Conservation (phyloP, 257 asterid genomes). For the Orobanche coerulescens region DNA sequence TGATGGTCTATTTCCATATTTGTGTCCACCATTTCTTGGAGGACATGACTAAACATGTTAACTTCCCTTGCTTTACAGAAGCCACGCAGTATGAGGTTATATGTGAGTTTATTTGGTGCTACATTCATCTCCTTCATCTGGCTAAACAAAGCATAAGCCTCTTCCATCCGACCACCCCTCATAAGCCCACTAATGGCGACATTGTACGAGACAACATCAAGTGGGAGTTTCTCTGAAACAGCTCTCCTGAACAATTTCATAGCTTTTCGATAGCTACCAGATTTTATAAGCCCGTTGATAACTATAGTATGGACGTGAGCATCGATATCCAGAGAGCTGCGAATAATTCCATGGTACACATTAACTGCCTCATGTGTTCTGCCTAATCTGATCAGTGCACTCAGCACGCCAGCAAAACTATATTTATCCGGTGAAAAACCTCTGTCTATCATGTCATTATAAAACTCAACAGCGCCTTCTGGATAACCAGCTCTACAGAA, state of each 20-base stretch:
- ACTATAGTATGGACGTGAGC: slow-evolving; percentile 59
- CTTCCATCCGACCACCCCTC: slow-evolving; percentile 33
- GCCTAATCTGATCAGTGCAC: slow-evolving; percentile 49
- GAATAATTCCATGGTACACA: slow-evolving; percentile 50
- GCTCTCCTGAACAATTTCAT: slow-evolving; percentile 36
- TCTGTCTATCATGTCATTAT: slow-evolving; percentile 55
- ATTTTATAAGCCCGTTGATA: slow-evolving; percentile 46
- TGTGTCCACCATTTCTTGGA: slow-evolving; percentile 45
- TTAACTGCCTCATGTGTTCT: slow-evolving; percentile 50
- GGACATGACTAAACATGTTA: slow-evolving; percentile 30
- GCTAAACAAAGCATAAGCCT: slow-evolving; percentile 45
- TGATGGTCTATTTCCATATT: slow-evolving; percentile 32
- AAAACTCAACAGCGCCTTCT: slow-evolving; percentile 56
- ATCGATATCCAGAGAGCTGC: slow-evolving; percentile 26
- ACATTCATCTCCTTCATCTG: slow-evolving; percentile 51
- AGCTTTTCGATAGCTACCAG: slow-evolving; percentile 40
- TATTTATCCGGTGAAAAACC: slow-evolving; percentile 64
- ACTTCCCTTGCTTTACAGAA: slow-evolving; percentile 41
- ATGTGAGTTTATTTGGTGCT: slow-evolving; percentile 37
- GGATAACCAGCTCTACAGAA: slow-evolving; percentile 66
- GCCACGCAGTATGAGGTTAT: slow-evolving; percentile 43
- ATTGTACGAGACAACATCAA: slow-evolving; percentile 54
- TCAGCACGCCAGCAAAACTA: slow-evolving; percentile 53
- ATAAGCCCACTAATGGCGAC: slow-evolving; percentile 48
- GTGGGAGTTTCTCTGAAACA: slow-evolving; percentile 32